Base-by-base conservation (phyloP, 2,329 filamentous ascomycete species). In the Curvularia verruculosa region DNA sequence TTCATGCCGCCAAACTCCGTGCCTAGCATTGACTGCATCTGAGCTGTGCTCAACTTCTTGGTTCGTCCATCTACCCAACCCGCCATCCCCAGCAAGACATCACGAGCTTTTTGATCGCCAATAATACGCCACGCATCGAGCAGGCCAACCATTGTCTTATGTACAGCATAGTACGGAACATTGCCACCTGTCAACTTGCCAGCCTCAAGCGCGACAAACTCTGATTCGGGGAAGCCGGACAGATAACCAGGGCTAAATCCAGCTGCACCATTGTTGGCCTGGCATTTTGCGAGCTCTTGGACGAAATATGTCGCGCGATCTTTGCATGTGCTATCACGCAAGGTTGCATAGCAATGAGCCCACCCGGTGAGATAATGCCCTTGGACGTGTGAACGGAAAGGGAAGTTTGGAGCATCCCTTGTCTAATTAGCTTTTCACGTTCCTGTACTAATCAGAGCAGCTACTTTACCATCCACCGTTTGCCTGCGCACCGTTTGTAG, bases 1-100 rank as follows among this genome's bases (percentile, higher is more conserved):
- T 82, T 82, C 81, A 84, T 84, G 29, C 82, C 82, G 8, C 82
- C 82, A 39, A 81, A 83, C 61, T 84, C 82, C 1, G 80, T 83
- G 5, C 74, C 65, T 59, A 84, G 61, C 67, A 84, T 75, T 2
- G 52, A 64, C 50, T 84, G 82, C 81, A 84, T 82, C 63, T 82
- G 74, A 9, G 47, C 58, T 23, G 77, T 75, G 59, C 69, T 79
- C 13, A 84, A 63, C 37, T 74, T 73, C 13, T 65, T 62, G 1
- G 82, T 84, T 3, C 82, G 78, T 1, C 67, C 58, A 43, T 84
- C 80, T 1, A 84, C 82, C 82, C 82, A 84, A 0, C 70, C 71
- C 0, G 80, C 80, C 12, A 84, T 57, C 0, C 67, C 69, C 2
- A 83, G 69, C 13, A 84, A 68, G 0, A 82, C 81, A 2, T 78